Evolutionary conservation across 2,329 filamentous ascomycete genomes (phyloP).

Genomic region (Colletotrichum melonis): DNA sequence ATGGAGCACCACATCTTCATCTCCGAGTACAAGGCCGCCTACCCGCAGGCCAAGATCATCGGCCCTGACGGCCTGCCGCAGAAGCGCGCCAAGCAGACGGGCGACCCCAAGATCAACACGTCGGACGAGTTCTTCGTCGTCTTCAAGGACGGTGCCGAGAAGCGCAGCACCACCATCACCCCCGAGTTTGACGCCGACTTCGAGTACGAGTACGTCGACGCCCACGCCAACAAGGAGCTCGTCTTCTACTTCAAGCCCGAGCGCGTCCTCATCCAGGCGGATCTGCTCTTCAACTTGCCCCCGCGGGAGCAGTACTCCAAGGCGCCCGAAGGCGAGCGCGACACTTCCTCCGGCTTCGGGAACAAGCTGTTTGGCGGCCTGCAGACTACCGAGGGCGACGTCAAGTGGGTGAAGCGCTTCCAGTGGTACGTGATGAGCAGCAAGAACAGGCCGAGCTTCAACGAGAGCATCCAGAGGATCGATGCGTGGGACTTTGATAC

Average conservation of each 20-base stretch:
- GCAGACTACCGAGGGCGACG: constrained; percentile 69
- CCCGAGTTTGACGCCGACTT: constrained; percentile 90
- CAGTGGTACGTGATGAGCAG: constrained; percentile 78
- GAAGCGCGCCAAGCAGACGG: constrained; percentile 75
- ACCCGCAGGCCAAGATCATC: constrained; percentile 82
- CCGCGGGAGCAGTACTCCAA: constrained; percentile 85
- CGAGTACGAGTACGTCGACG: constrained; percentile 84
- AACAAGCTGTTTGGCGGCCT: constrained; percentile 56
- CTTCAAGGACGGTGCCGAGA: constrained; percentile 68
- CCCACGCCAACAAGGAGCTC: constrained; percentile 86
- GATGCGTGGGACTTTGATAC: constrained; percentile 85
- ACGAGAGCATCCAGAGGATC: constrained; percentile 76
- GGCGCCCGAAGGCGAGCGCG: constrained; percentile 59
- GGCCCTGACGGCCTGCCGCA: constrained; percentile 85
- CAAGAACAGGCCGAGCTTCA: constrained; percentile 75
- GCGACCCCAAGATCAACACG: constrained; percentile 59
- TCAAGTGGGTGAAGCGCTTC: constrained; percentile 83
- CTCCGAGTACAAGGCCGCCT: constrained; percentile 84
- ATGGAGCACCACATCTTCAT: constrained; percentile 96
- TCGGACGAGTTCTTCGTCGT: constrained; percentile 71
- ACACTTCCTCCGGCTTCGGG: constrained; percentile 37
- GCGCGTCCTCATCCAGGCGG: constrained; percentile 84
- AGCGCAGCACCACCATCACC: constrained; percentile 66
- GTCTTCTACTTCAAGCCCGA: constrained; percentile 88
- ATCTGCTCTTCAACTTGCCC: constrained; percentile 92